Conservation (phyloP, 1,284 basidiomycete species). For the Xanthoconium separans region DNA sequence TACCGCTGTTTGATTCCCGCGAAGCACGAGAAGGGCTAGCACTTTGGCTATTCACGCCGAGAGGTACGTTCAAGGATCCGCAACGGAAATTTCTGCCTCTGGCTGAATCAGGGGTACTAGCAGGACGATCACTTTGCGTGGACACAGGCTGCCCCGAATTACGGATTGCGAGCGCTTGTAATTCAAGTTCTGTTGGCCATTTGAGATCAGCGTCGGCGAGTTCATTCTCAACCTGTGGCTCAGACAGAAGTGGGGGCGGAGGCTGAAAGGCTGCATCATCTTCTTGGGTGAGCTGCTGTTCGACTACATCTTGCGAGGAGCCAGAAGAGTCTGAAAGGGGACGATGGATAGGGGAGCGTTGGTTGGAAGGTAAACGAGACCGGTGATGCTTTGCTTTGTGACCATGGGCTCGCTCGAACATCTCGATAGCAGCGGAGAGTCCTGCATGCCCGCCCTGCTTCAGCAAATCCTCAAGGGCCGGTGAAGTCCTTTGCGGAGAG, state of each 20-base stretch:
- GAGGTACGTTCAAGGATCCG: conserved; percentile 25
- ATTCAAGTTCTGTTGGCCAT: conserved; percentile 31
- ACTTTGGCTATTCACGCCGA: neutral
- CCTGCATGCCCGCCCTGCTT: conserved; percentile 4
- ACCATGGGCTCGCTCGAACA: conserved; percentile 16
- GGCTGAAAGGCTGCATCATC: conserved; percentile 12
- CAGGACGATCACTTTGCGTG: neutral
- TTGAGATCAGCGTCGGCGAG: conserved; percentile 21
- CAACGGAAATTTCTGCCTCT: conserved; percentile 18
- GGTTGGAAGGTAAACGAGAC: neutral
- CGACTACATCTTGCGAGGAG: conserved; percentile 32
- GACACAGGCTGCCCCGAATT: neutral
- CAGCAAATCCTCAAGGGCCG: conserved; percentile 31
- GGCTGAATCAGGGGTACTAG: conserved; percentile 1
- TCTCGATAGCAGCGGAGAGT: conserved; percentile 20
- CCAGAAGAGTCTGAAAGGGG: conserved; percentile 22
- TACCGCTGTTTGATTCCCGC: conserved; percentile 19
- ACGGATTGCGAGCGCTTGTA: neutral
- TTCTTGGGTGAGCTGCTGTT: conserved; percentile 32
- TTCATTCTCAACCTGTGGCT: conserved; percentile 7
- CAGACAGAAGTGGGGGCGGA: conserved; percentile 1
- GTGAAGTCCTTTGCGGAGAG: conserved; percentile 27
- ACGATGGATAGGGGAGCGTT: conserved; percentile 8
- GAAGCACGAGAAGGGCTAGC: conserved; percentile 6
- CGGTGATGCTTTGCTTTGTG: conserved; percentile 7